Evolutionary conservation across 73 alveolate genomes (phyloP), one percentile per base, ranked within the genome.

Genomic region (Stentor coeruleus): DNA sequence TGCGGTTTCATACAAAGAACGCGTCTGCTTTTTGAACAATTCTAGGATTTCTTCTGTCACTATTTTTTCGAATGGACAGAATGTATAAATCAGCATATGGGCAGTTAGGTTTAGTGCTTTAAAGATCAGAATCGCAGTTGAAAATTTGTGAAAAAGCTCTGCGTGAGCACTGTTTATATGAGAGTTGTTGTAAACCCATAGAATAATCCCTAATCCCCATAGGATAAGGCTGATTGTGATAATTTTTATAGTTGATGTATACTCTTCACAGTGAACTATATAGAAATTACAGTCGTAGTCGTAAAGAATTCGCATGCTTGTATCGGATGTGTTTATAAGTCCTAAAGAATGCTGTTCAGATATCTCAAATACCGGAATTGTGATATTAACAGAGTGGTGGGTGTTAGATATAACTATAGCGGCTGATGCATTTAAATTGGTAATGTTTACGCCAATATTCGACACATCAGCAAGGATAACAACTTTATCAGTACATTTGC

Each of bases 141-240:
- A 66, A 11, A 31, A 66, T 33, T 66, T 66, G 79, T 66, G 79
- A 2, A 66, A 66, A 1, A 66, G 39, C 79, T 66, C 40, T 1
- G 79, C 79, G 33, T 66, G 2, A 15, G 1, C 79, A 20, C 40
- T 31, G 37, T 66, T 66, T 26, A 2, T 2, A 26, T 20, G 14
- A 40, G n/a, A 40, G 79, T 66, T 66, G 39, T 66, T 66, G 39
- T 66, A 66, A 31, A 20, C 11, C 79, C 79, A 66, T 2, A 66
- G 1, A 66, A 26, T 11, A 20, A 33, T 66, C 6, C 6, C 20
- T 49, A 6, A 6, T 49, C 6, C 66, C 66, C 66, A 49, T 20
- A 49, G 20, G 66, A 20, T 20, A 6, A 49, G 20, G 20, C 6
- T 11, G 6, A 49, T 6, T 49, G 66, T 49, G 6, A 11, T 49